Evolutionary conservation across 345 rosid species (phyloP), one percentile per base, ranked within the genome.

Genomic region (Litchi chinensis): DNA sequence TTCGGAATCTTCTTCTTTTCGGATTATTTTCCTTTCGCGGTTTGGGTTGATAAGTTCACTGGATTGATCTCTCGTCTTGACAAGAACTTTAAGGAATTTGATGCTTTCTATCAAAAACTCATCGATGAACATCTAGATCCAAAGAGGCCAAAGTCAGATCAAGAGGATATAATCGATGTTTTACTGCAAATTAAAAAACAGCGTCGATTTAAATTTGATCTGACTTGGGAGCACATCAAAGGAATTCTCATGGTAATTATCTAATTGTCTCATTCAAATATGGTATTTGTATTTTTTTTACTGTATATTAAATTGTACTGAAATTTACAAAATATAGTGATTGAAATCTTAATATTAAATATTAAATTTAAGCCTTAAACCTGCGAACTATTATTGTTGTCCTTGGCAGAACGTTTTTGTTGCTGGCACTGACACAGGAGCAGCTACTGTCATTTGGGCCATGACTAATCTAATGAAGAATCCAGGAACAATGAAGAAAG

Each of bases 211-310:
- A 54, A 65, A 66, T 28, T 64, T 56, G 65, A 87, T 41, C 79
- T 90, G 50, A 85, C 85, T 4, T 41, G 44, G 19, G 89, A 87
- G 65, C 86, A 86, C 72, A 81, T 89, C 86, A 89, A 92, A 85
- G 92, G 84, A 43, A 37, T 89, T 5, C 86, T 92, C 69, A 85
- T 83, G 84, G 94, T 90, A 63, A 8, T 8, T 41, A 74, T 44
- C 60, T 26, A 18, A 41, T 41, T 10, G 8, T 32, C 0, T 21
- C 78, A 10, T 80, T 64, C 64, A 44, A 50, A 8, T 18, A 5
- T 22, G 3, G 37, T 32, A 2, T 32, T 32, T 32, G 3, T 32
- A 2, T 32, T 32, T 32, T 32, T 32, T 32, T 32, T 32, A 32
- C 4, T 3, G 37, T 32, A 32, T 2, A 32, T 32, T 32, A 32